Conservation (phyloP, 2,329 filamentous ascomycete species). For the Clarireedia sp. region DNA sequence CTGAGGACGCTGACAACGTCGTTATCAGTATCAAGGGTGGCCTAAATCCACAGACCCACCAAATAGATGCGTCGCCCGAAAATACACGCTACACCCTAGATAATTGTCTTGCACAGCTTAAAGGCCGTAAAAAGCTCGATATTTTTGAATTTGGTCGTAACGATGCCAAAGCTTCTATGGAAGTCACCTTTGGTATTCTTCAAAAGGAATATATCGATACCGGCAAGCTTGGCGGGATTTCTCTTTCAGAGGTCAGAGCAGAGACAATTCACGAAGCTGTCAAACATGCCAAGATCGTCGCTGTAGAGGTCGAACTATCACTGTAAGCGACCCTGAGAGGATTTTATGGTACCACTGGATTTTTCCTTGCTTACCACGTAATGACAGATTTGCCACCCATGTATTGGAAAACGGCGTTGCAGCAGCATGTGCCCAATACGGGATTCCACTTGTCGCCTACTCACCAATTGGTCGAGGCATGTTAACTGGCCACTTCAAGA, state of each 20-base stretch:
- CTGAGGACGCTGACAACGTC: constrained; percentile 54
- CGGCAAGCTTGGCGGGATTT: constrained; percentile 36
- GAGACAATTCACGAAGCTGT: constrained; percentile 33
- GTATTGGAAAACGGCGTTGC: constrained; percentile 27
- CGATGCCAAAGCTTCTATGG: constrained; percentile 35
- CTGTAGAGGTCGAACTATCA: constrained; percentile 35
- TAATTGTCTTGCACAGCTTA: constrained; percentile 40
- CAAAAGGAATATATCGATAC: constrained; percentile 29
- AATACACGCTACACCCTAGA: constrained; percentile 47
- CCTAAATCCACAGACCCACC: constrained; percentile 10
- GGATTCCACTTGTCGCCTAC: constrained; percentile 56
- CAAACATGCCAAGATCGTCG: constrained; percentile 30
- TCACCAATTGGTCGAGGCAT: constrained; percentile 59
- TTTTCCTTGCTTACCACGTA: too few relatives aligned
- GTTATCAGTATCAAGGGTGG: constrained; percentile 55
- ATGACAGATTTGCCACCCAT: neutral
- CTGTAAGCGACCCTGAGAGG: neutral
- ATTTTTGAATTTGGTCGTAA: constrained; percentile 43
- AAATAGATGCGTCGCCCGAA: constrained; percentile 13
- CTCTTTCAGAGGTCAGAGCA: constrained; percentile 34
- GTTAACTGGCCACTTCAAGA: constrained; percentile 43
- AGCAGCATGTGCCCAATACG: constrained; percentile 47
- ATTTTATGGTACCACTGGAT: too few relatives aligned
- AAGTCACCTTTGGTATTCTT: constrained; percentile 24
- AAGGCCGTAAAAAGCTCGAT: constrained; percentile 40